Evolutionary conservation across 768 basidiomycete genomes (phyloP).

Genomic region (Holtermannia corniformis): DNA sequence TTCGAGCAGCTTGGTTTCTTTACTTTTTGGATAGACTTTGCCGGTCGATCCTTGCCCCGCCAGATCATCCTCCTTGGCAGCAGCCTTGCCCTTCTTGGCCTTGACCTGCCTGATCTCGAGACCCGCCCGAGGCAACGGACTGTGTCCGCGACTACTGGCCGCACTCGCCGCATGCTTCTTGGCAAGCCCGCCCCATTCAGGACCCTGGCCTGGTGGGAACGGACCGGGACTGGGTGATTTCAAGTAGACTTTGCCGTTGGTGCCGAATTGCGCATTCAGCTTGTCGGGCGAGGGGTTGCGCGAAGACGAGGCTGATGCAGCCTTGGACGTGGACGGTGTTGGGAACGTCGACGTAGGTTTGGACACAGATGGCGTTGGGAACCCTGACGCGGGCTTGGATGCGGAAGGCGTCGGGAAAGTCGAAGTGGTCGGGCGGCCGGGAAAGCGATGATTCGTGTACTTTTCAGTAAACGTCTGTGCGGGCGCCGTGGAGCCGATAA

Average conservation of each 20-base stretch:
- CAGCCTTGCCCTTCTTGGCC: conserved; percentile 13
- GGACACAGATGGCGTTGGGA: too few relatives aligned
- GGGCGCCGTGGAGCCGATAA: conserved; percentile 27
- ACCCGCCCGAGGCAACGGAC: too few relatives aligned
- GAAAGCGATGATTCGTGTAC: conserved; percentile 30
- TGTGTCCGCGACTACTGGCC: too few relatives aligned
- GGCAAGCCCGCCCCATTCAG: neutral
- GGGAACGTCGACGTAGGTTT: conserved; percentile 1
- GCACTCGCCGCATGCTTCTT: neutral
- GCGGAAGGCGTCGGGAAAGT: conserved; percentile 1
- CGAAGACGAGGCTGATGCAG: conserved; percentile 1
- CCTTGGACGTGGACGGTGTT: neutral
- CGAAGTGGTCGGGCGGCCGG: conserved; percentile 8
- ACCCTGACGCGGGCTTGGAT: conserved; percentile 1
- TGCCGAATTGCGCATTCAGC: conserved; percentile 27
- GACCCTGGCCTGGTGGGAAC: neutral
- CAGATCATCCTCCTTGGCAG: neutral
- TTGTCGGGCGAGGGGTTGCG: neutral
- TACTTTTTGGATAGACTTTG: conserved; percentile 20
- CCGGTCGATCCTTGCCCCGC: conserved; percentile 7
- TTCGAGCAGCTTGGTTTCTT: conserved; percentile 29
- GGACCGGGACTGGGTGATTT: conserved; percentile 27
- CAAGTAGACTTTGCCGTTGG: conserved; percentile 30
- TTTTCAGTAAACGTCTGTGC: conserved; percentile 26
- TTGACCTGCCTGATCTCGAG: conserved; percentile 1